Conservation (phyloP, 805 yeast genomes). For the Kodamaea kakaduensis region DNA sequence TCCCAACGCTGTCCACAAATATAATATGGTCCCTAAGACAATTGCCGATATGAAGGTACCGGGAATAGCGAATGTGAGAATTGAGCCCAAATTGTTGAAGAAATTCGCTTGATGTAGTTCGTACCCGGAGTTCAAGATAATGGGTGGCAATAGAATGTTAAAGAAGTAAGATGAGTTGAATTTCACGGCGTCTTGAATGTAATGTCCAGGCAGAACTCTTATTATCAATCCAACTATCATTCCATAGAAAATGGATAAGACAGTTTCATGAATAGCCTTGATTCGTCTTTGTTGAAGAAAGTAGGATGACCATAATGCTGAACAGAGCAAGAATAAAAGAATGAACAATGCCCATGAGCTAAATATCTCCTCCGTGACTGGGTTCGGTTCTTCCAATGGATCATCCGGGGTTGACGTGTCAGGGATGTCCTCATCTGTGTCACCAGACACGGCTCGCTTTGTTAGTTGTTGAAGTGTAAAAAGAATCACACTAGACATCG, state of each 20-base stretch:
- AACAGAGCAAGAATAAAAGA: conserved; percentile 68
- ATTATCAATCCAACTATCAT: conserved; percentile 92
- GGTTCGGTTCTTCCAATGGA: conserved; percentile 62
- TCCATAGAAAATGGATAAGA: conserved; percentile 91
- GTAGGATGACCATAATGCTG: conserved; percentile 94
- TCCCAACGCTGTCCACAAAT: conserved; percentile 87
- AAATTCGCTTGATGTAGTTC: conserved; percentile 95
- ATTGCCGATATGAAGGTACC: conserved; percentile 93
- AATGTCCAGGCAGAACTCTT: conserved; percentile 91
- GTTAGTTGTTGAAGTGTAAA: conserved; percentile 25
- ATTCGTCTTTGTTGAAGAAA: conserved; percentile 87
- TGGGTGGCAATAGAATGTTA: conserved; percentile 92
- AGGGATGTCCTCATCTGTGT: conserved; percentile 29
- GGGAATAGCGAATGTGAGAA: conserved; percentile 90
- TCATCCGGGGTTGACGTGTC: conserved; percentile 47
- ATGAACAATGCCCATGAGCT: conserved; percentile 97
- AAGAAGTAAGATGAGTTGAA: conserved; percentile 93
- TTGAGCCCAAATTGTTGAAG: conserved; percentile 86
- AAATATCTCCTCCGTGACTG: conserved; percentile 90
- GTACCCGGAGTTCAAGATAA: conserved; percentile 92
- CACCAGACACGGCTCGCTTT: conserved; percentile 29
- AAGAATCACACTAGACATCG: conserved; percentile 26
- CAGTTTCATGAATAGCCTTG: conserved; percentile 97
- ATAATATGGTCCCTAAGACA: conserved; percentile 84
- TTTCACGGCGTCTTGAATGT: conserved; percentile 94